Evolutionary conservation across 495 filamentous ascomycete genomes (phyloP).

Genomic region (Articulospora tetracladia): DNA sequence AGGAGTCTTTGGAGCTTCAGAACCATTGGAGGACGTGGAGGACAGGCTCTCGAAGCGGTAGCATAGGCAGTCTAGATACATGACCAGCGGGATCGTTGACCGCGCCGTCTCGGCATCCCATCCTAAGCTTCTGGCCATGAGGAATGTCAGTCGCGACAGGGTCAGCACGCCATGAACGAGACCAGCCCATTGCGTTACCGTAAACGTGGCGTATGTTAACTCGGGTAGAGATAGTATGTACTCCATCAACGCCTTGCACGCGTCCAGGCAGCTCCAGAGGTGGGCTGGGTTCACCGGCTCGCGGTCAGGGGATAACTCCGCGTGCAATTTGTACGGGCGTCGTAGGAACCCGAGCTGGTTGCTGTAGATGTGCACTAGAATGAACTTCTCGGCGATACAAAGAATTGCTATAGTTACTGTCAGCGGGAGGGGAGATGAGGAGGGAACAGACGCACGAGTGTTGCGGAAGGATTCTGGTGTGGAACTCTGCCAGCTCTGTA

Average conservation of each 20-base stretch:
- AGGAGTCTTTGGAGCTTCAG: constrained; percentile 1
- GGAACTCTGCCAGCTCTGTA: constrained; percentile 16
- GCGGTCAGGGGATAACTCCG: constrained; percentile 10
- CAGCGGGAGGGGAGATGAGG: background rate
- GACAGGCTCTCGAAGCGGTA: constrained; percentile 18
- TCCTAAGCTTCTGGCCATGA: constrained; percentile 25
- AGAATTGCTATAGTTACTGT: background rate
- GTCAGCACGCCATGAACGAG: constrained; percentile 29
- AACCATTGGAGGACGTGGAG: background rate
- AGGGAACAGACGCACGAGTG: constrained; percentile 18
- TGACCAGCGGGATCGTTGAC: constrained; percentile 11
- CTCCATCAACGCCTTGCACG: constrained; percentile 29
- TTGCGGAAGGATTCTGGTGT: constrained; percentile 15
- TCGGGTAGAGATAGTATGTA: constrained; percentile 26
- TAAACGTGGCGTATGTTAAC: constrained; percentile 17
- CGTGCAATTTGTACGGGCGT: constrained; percentile 21
- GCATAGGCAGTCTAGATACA: constrained; percentile 24
- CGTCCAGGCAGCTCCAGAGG: constrained; percentile 27
- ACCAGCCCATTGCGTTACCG: constrained; percentile 25
- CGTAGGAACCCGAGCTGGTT: constrained; percentile 25
- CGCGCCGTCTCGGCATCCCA: constrained; percentile 17
- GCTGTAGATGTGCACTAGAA: constrained; percentile 19
- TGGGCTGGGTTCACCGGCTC: constrained; percentile 22
- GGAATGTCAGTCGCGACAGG: constrained; percentile 30
- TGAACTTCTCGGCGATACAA: background rate